Evolutionary conservation across 2,329 filamentous ascomycete genomes (phyloP).

Genomic region (Simplicillium aogashimaense): DNA sequence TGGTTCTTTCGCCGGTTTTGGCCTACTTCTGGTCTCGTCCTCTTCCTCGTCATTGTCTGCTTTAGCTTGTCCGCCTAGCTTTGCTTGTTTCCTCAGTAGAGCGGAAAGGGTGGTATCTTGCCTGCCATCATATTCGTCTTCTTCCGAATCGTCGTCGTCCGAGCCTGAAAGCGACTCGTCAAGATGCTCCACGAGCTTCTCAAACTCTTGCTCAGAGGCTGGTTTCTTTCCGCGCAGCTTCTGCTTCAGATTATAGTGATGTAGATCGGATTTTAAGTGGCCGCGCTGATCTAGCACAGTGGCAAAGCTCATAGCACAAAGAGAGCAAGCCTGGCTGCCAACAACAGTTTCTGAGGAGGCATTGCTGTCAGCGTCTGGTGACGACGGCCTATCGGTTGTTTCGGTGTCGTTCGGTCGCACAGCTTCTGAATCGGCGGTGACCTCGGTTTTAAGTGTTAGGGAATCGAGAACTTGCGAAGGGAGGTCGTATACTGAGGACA

Average conservation of each 20-base stretch:
- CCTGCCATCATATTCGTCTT: constrained; percentile 45
- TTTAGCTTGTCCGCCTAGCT: constrained; percentile 43
- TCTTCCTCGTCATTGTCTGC: constrained; percentile 40
- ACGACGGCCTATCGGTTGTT: constrained; percentile 12
- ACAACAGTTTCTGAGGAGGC: constrained; percentile 30
- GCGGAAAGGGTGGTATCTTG: constrained; percentile 65
- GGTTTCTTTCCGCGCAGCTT: constrained; percentile 65
- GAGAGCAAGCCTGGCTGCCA: constrained; percentile 65
- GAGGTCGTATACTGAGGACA: constrained; percentile 64
- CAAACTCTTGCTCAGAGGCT: constrained; percentile 75
- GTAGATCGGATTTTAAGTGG: constrained; percentile 83
- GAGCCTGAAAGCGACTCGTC: constrained; percentile 92
- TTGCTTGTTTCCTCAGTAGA: constrained; percentile 75
- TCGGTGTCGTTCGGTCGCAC: background rate
- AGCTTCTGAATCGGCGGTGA: constrained; percentile 13
- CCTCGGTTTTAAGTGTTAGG: constrained; percentile 38
- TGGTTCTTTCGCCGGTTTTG: constrained; percentile 56
- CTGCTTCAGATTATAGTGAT: constrained; percentile 91
- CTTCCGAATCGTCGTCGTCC: constrained; percentile 61
- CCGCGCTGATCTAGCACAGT: constrained; percentile 71
- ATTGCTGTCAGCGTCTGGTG: background rate
- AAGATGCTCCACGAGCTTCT: constrained; percentile 72
- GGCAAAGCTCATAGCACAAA: constrained; percentile 66
- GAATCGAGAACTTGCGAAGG: constrained; percentile 63
- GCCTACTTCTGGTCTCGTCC: constrained; percentile 31